phyloP scores from a whole-genome alignment of 805 yeast genomes.

The Maudiozyma turicensis region DNA sequence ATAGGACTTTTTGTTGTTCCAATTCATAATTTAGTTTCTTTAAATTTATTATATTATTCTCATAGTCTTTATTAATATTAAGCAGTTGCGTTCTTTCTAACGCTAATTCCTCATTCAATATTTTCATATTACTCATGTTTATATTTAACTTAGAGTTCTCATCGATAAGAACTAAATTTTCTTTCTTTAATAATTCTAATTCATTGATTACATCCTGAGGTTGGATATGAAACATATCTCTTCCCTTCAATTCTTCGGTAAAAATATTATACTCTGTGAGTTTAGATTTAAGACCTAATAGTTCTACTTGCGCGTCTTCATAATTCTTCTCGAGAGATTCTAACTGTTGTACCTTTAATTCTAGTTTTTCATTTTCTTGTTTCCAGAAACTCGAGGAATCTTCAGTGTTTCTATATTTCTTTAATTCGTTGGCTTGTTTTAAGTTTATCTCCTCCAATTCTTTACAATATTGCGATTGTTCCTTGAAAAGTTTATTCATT shows the following conservation, averaged over 20 bases:
- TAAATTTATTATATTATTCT: conserved; percentile 20
- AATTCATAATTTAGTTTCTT: conserved; percentile 34
- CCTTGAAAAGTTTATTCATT: conserved; percentile 29
- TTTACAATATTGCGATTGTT: conserved; percentile 37
- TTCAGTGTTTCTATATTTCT: conserved; percentile 31
- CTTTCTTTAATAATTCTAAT: conserved; percentile 33
- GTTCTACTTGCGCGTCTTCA: conserved; percentile 41
- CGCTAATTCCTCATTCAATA: conserved; percentile 29
- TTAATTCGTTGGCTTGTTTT: conserved; percentile 43
- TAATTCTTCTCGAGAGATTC: conserved; percentile 37
- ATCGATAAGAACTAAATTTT: conserved; percentile 29
- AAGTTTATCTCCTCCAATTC: conserved; percentile 44
- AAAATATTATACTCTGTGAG: conserved; percentile 32
- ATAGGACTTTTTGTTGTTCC: conserved; percentile 42
- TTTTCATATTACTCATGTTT: conserved; percentile 20
- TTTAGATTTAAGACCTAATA: conserved; percentile 38
- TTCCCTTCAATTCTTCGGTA: conserved; percentile 31
- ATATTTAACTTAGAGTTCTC: conserved; percentile 22
- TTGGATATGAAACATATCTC: conserved; percentile 1
- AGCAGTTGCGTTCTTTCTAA: conserved; percentile 32
- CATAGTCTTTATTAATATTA: conserved; percentile 22
- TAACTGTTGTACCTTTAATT: conserved; percentile 34
- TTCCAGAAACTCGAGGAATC: conserved; percentile 21
- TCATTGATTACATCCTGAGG: conserved; percentile 33
- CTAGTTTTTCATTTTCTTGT: conserved; percentile 24